Percentiles rank a stretch among this genome's conserved stretches.
These are phyloP conservation scores for Basidiobolus meristosporus DNA, from an alignment of 371 early-diverging fungal species.

Conservation along the genomic window DNA sequence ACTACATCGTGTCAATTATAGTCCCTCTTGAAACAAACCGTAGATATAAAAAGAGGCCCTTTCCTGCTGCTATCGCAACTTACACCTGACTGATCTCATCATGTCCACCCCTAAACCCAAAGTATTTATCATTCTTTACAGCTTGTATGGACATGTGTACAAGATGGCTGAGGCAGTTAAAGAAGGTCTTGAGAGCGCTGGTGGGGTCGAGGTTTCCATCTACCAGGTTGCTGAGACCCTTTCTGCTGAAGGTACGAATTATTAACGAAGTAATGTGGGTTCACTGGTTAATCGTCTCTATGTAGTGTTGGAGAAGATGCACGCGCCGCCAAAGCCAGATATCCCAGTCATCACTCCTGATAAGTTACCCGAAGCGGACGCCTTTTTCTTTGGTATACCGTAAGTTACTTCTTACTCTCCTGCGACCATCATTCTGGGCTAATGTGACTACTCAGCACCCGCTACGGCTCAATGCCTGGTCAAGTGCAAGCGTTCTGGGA, in stretches of 20 bases:
- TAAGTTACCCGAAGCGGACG: constrained; percentile 47
- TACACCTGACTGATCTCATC: too few relatives aligned
- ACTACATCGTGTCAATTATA: too few relatives aligned
- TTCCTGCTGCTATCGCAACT: too few relatives aligned
- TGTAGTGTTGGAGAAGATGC: constrained; percentile 44
- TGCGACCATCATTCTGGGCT: neutral
- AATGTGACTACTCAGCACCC: constrained; percentile 10
- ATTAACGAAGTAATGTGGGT: too few relatives aligned
- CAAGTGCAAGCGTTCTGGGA: constrained; percentile 56
- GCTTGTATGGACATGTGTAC: constrained; percentile 60
- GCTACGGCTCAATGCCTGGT: constrained; percentile 57
- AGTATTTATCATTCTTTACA: too few relatives aligned
- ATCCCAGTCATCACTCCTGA: constrained; percentile 32
- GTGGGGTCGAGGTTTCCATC: constrained; percentile 31
- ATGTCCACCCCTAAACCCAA: too few relatives aligned
- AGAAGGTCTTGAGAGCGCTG: constrained; percentile 28
- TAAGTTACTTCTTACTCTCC: neutral
- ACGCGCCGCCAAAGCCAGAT: constrained; percentile 30
- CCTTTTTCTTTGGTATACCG: constrained; percentile 56
- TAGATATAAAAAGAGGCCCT: too few relatives aligned
- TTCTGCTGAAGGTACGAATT: constrained; percentile 22
- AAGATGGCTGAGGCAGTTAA: constrained; percentile 42
- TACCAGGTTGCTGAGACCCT: constrained; percentile 53
- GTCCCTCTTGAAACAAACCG: too few relatives aligned
- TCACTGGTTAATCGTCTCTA: constrained; percentile 43